phyloP scores from a whole-genome alignment of 495 filamentous ascomycete genomes.

The Bryoglossum gracile region DNA sequence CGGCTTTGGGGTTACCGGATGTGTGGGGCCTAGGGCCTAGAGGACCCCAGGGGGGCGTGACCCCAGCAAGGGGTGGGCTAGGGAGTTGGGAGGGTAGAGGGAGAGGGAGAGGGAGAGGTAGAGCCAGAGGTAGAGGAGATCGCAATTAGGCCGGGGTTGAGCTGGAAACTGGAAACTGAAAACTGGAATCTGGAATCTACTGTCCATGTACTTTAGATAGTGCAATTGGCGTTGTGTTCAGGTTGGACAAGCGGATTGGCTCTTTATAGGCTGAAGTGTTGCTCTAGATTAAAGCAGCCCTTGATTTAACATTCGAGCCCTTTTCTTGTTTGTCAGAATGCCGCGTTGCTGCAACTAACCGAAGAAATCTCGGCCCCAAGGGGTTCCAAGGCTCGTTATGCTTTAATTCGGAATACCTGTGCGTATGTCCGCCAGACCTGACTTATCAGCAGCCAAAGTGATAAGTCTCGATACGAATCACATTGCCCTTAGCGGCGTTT shows the following conservation, averaged over 20 bases:
- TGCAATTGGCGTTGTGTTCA: constrained; percentile 1
- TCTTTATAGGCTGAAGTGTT: neutral
- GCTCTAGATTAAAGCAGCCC: neutral
- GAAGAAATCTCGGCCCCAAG: too few species aligned
- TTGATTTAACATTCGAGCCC: neutral
- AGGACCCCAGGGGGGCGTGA: too few species aligned
- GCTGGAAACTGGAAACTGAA: too few species aligned
- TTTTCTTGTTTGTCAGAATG: constrained; percentile 2
- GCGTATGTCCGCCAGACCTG: constrained; percentile 11
- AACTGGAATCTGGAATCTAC: too few species aligned
- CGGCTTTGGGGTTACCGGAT: too few species aligned
- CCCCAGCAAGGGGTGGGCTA: too few species aligned
- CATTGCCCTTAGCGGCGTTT: too few species aligned
- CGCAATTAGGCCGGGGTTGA: constrained; percentile 3
- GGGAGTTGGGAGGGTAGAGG: constrained; percentile 33
- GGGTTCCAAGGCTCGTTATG: constrained; percentile 4
- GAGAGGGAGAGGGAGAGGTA: constrained; percentile 17
- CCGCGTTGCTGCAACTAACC: constrained; percentile 16
- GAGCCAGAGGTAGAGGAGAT: constrained; percentile 19
- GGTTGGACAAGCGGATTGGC: constrained; percentile 2
- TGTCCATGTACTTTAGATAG: neutral
- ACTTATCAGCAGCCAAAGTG: constrained; percentile 16
- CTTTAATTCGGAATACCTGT: constrained; percentile 18
- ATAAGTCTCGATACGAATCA: constrained; percentile 18
- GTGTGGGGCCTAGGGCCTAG: too few species aligned